Conservation (phyloP, 2,329 filamentous ascomycete genomes). For the Zelopaecilomyces penicillatus region DNA sequence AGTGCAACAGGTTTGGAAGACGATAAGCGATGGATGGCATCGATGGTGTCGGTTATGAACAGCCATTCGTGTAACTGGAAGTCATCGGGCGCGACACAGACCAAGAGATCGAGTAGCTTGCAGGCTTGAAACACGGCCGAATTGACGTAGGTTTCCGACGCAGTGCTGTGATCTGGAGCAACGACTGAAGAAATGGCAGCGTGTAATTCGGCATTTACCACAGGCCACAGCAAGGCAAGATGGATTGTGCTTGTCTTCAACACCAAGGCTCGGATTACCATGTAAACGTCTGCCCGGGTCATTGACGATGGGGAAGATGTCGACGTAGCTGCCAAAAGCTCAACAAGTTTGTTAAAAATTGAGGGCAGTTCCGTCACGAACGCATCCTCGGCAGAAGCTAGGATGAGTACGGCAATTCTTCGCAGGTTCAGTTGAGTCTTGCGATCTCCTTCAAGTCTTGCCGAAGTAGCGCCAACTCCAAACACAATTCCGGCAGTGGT, state of each 20-base stretch:
- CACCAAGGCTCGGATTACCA: constrained; percentile 74
- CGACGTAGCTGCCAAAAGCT: constrained; percentile 73
- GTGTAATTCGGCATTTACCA: constrained; percentile 80
- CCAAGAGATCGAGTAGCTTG: constrained; percentile 83
- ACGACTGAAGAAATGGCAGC: constrained; percentile 68
- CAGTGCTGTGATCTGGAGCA: constrained; percentile 52
- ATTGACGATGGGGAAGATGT: constrained; percentile 87
- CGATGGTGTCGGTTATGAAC: constrained; percentile 93
- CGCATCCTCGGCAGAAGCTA: constrained; percentile 68
- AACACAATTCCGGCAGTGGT: constrained; percentile 96
- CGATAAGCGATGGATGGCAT: constrained; percentile 78
- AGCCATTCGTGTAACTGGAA: constrained; percentile 99
- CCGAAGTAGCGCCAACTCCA: constrained; percentile 91
- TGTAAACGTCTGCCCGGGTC: constrained; percentile 81
- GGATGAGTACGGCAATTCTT: constrained; percentile 68
- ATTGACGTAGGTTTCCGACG: constrained; percentile 68
- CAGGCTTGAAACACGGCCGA: constrained; percentile 78
- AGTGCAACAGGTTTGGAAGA: constrained; percentile 64
- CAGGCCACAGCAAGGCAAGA: constrained; percentile 79
- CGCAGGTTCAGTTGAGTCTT: constrained; percentile 86
- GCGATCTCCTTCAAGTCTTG: constrained; percentile 87
- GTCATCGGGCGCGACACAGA: constrained; percentile 82
- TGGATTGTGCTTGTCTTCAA: constrained; percentile 73
- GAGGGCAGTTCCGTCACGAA: constrained; percentile 68
- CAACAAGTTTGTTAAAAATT: constrained; percentile 76